phyloP scores from a whole-genome alignment of 192 early-diverging fungal genomes.

The Spizellomyces sp. region DNA sequence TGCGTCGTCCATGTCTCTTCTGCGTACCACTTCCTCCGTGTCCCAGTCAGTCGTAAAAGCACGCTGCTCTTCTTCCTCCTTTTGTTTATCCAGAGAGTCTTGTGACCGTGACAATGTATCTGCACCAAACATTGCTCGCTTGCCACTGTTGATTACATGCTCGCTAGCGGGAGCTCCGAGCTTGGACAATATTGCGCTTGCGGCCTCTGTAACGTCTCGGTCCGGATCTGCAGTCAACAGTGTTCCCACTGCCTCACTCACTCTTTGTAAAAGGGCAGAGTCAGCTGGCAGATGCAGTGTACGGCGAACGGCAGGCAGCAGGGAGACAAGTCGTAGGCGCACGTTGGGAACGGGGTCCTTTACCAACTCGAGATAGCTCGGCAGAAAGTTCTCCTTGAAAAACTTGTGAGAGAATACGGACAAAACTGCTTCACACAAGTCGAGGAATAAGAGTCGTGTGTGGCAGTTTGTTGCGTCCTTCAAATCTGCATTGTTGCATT shows the following conservation, averaged over 20 bases:
- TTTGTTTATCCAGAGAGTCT: slow-evolving; percentile 13
- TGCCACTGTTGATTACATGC: background rate
- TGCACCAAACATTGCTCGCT: slow-evolving; percentile 11
- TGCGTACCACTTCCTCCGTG: slow-evolving; percentile 16
- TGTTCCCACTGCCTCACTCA: slow-evolving; percentile 31
- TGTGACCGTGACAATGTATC: slow-evolving; percentile 10
- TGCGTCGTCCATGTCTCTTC: slow-evolving; percentile 30
- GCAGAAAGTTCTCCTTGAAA: slow-evolving; percentile 42
- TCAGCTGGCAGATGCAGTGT: slow-evolving; percentile 33
- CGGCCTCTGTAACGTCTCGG: slow-evolving; percentile 17
- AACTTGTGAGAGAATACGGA: slow-evolving; percentile 44
- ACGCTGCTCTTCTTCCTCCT: slow-evolving; percentile 31
- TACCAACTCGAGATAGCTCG: slow-evolving; percentile 34
- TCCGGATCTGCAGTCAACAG: slow-evolving; percentile 27
- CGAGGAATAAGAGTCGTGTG: slow-evolving; percentile 42
- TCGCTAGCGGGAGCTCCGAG: background rate
- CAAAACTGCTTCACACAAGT: slow-evolving; percentile 32
- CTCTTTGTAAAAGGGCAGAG: slow-evolving; percentile 19
- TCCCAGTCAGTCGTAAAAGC: slow-evolving; percentile 20
- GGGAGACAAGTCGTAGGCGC: slow-evolving; percentile 31
- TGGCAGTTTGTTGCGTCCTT: slow-evolving; percentile 40
- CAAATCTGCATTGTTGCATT: slow-evolving; percentile 38
- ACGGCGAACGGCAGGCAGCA: slow-evolving; percentile 35
- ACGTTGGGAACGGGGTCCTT: slow-evolving; percentile 52
- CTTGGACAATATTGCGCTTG: background rate